Evolutionary conservation across 345 rosid genomes (phyloP).

Genomic region (Eucalyptus lansdowneana): DNA sequence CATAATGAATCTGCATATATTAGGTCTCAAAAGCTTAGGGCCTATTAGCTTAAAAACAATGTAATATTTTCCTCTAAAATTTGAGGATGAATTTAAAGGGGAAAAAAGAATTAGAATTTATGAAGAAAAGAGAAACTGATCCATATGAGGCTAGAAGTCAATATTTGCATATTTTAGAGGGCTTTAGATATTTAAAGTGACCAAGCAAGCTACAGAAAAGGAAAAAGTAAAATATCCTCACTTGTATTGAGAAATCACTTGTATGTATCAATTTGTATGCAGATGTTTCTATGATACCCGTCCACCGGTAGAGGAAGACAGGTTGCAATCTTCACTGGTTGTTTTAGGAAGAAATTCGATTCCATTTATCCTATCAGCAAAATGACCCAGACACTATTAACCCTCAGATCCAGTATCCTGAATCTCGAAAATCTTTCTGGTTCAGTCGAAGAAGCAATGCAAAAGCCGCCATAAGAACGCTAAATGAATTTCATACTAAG

Average conservation of each 20-base stretch:
- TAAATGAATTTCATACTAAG: not conserved
- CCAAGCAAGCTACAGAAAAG: not conserved
- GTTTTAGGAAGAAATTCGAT: not conserved
- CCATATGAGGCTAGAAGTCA: not conserved
- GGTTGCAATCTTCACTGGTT: not conserved
- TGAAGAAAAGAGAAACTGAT: not conserved
- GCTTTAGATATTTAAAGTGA: not conserved
- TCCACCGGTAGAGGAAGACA: not conserved
- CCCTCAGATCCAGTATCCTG: constrained; percentile 29
- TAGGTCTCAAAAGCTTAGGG: not conserved
- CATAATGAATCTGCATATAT: not conserved
- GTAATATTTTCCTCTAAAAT: not conserved
- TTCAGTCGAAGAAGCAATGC: constrained; percentile 33
- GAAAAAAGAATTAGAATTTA: not conserved
- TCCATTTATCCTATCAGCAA: not conserved
- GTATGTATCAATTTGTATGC: not conserved
- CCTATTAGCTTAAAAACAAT: not conserved
- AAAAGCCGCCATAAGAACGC: not conserved
- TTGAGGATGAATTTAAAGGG: not conserved
- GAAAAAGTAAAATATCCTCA: not conserved
- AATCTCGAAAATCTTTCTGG: constrained; percentile 33
- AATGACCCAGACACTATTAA: not conserved
- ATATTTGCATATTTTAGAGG: not conserved
- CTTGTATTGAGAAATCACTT: not conserved
- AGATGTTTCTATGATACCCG: not conserved